These are phyloP conservation scores for sorghum (Sorghum bicolor) DNA, from an alignment of 176 grass and related monocot genomes.

Conservation along the genomic window DNA sequence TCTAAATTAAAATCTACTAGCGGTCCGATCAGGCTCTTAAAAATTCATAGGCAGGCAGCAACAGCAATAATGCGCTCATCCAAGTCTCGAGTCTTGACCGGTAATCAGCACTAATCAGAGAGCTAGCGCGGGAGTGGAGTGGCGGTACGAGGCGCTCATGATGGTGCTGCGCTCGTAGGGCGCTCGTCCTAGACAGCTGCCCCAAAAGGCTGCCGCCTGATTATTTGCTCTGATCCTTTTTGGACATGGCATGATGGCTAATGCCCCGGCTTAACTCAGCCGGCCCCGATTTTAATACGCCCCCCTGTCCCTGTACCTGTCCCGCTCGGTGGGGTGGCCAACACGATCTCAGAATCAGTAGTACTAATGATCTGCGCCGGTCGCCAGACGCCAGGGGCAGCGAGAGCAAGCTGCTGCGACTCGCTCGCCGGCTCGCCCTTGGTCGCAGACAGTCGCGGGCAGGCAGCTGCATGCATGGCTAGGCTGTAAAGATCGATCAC, in stretches of 20 bases:
- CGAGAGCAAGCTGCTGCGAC: neutral
- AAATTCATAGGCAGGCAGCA: neutral
- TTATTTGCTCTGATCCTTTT: constrained; percentile 49
- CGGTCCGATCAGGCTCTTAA: neutral
- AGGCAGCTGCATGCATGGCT: neutral
- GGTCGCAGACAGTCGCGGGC: neutral
- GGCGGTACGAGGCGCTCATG: neutral
- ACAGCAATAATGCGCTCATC: constrained; percentile 45
- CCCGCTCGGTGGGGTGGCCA: constrained; percentile 35
- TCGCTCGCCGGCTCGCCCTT: neutral
- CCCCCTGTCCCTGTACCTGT: neutral
- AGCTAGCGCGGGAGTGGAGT: neutral
- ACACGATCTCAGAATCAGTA: constrained; percentile 47
- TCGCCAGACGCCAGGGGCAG: neutral
- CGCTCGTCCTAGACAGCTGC: constrained; percentile 23
- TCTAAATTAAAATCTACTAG: too few species aligned
- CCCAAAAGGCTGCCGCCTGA: constrained; percentile 39
- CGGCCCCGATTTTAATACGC: constrained; percentile 28
- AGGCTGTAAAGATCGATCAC: constrained; percentile 35
- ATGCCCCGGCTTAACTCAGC: constrained; percentile 36
- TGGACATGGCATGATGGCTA: constrained; percentile 58
- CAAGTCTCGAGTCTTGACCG: neutral
- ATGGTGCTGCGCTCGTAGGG: constrained; percentile 10
- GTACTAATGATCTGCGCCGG: constrained; percentile 16
- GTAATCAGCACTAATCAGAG: constrained; percentile 31